Evolutionary conservation across 805 yeast species (phyloP).

Genomic region (Candida insectorum): DNA sequence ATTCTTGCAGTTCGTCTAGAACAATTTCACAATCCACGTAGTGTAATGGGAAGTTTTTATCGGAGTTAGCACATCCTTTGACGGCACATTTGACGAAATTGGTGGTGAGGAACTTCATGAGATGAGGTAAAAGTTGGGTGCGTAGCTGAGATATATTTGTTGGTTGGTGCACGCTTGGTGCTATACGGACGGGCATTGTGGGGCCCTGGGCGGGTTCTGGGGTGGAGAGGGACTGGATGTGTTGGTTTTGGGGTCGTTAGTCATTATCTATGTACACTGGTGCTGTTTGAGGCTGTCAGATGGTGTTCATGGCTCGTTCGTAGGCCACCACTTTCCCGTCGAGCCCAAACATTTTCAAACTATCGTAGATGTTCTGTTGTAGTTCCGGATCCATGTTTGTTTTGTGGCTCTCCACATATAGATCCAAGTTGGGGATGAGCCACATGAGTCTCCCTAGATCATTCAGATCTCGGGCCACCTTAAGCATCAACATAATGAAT

Average conservation of each 20-base stretch:
- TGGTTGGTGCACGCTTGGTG: too few species aligned
- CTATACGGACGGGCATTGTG: too few species aligned
- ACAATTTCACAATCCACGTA: conserved; percentile 60
- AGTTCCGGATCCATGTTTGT: conserved; percentile 11
- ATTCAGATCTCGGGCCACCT: conserved; percentile 21
- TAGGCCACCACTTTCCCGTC: conserved; percentile 26
- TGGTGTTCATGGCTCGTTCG: too few species aligned
- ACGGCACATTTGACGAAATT: conserved; percentile 95
- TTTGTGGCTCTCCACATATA: conserved; percentile 1
- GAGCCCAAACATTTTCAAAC: conserved; percentile 21
- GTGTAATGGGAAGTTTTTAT: conserved; percentile 75
- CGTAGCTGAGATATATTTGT: too few species aligned
- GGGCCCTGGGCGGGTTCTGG: too few species aligned
- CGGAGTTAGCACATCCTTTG: conserved; percentile 69
- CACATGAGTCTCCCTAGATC: conserved; percentile 34
- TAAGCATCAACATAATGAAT: conserved; percentile 19
- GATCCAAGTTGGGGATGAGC: conserved; percentile 33
- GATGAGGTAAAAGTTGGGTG: too few species aligned
- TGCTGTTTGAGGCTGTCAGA: too few species aligned
- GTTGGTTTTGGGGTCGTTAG: too few species aligned
- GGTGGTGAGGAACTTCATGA: conserved; percentile 91
- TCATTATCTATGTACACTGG: too few species aligned
- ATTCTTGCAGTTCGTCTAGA: conserved; percentile 70
- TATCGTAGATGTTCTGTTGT: conserved; percentile 15
- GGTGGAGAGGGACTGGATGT: too few species aligned